Evolutionary conservation across 1,139 yeast genomes (phyloP), one percentile per base, ranked within the genome.

Genomic region (Pichiaceae sp.): DNA sequence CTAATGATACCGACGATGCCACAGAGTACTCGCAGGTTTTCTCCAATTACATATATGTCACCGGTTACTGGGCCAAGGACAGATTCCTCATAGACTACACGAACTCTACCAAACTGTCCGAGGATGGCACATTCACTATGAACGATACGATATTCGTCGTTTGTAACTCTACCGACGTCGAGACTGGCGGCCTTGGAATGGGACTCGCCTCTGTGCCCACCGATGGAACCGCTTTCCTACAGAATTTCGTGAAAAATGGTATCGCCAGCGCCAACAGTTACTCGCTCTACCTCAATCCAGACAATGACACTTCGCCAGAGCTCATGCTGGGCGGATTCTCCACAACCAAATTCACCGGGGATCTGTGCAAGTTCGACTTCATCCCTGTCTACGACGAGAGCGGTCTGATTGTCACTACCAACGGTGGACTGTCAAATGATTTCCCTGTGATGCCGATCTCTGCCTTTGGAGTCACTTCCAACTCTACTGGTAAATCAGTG

Each of bases 241-340:
- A 69, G 1, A 72, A 72, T 23, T 62, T 78, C 37, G 54, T 78
- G 25, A 42, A 51, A 0, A 43, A 53, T 2, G 64, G 62, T 1
- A 18, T 63, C 15, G 70, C 77, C 31, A 49, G 57, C 21, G 53
- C 74, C 1, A 56, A 70, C 3, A 69, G 82, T 1, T 81, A 75
- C 53, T 78, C 87, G 0, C 50, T 78, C 24, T 73, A 70, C 61
- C 59, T 76, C 34, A 60, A 60, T 35, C 55, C 54, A 4, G 44
- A 48, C 27, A 41, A 47, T 32, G 18, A 39, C 9, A 46, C 54
- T 16, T 27, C 40, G 16, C 42, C 54, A 12, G 59, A 59, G 35
- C 50, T 81, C 16, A 52, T 78, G n/a, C 63, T 79, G 2, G 89
- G 89, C 12, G 74, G 71, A 2, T 72, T 80, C 7, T 73, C 77